These are phyloP conservation scores for Aegilops bicornis DNA, from an alignment of 176 grass and related monocot genomes.

Conservation along the genomic window DNA sequence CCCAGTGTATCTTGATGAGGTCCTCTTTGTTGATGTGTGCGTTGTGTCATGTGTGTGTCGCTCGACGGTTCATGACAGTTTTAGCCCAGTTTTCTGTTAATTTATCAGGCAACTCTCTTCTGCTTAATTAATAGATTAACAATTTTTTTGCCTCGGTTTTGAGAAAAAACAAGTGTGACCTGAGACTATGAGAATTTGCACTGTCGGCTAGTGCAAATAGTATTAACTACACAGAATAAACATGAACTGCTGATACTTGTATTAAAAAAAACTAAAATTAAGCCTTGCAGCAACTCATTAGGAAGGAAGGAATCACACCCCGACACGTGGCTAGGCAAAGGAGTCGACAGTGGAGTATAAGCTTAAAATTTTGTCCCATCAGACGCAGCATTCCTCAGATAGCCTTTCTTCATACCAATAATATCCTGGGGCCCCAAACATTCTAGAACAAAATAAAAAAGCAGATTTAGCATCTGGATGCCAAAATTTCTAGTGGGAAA, in stretches of 20 bases:
- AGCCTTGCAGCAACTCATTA: background rate
- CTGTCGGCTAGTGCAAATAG: background rate
- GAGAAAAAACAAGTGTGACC: background rate
- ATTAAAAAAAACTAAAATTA: slow-evolving; percentile 12
- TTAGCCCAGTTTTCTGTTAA: no score
- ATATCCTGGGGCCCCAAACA: slow-evolving; percentile 33
- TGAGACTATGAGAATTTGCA: background rate
- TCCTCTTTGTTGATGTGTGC: no score
- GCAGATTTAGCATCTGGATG: background rate
- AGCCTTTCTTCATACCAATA: slow-evolving; percentile 47
- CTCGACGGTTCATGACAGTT: no score
- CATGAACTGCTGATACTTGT: background rate
- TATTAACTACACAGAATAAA: background rate
- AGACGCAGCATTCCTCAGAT: slow-evolving; percentile 35
- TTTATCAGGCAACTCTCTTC: no score
- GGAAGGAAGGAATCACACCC: background rate
- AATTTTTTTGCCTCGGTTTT: no score
- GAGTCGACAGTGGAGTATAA: slow-evolving; percentile 41
- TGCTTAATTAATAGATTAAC: no score
- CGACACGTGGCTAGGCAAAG: slow-evolving; percentile 36
- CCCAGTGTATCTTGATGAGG: no score
- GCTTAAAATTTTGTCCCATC: slow-evolving; percentile 36
- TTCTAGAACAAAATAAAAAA: slow-evolving; percentile 27
- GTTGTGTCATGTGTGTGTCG: no score
- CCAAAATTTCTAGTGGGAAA: slow-evolving; percentile 10